phyloP scores from a whole-genome alignment of 345 rosid species.

The Schrenkiella parvula region DNA sequence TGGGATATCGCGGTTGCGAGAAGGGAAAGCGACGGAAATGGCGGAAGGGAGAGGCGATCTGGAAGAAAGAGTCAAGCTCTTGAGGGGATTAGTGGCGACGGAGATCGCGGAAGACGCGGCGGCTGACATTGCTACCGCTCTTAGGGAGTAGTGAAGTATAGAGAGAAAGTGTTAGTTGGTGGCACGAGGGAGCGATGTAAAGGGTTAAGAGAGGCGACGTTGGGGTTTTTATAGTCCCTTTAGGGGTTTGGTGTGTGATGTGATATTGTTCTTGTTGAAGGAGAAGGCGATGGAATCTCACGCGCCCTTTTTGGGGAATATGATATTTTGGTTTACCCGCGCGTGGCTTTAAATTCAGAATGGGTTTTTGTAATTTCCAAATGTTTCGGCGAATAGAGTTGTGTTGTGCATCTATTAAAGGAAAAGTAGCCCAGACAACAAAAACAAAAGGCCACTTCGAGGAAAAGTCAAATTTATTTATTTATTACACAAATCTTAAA shows the following conservation, averaged over 20 bases:
- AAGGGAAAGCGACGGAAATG: slow-evolving; percentile 35
- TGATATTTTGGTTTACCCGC: neutral
- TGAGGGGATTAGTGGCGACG: slow-evolving; percentile 34
- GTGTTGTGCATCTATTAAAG: neutral
- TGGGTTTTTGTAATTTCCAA: neutral
- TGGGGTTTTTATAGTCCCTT: slow-evolving; percentile 14
- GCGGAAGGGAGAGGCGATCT: slow-evolving; percentile 38
- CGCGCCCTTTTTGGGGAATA: slow-evolving; percentile 10
- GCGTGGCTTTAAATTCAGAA: neutral
- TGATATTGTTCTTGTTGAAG: neutral
- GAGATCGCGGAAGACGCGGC: slow-evolving; percentile 23
- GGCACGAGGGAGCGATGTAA: slow-evolving; percentile 1
- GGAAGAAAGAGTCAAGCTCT: slow-evolving; percentile 43
- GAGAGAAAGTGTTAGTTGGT: slow-evolving; percentile 16
- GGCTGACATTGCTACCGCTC: slow-evolving; percentile 23
- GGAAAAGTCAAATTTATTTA: slow-evolving; percentile 2
- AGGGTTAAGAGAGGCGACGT: neutral
- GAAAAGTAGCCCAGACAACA: neutral
- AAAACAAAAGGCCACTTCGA: neutral
- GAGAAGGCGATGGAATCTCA: slow-evolving; percentile 4
- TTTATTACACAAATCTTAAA: neutral
- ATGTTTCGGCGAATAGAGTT: neutral
- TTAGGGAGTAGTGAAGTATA: neutral
- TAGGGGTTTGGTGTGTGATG: slow-evolving; percentile 17
- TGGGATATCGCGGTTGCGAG: slow-evolving; percentile 1